Evolutionary conservation across 2,329 filamentous ascomycete species (phyloP).

Genomic region (Exophiala sp.): DNA sequence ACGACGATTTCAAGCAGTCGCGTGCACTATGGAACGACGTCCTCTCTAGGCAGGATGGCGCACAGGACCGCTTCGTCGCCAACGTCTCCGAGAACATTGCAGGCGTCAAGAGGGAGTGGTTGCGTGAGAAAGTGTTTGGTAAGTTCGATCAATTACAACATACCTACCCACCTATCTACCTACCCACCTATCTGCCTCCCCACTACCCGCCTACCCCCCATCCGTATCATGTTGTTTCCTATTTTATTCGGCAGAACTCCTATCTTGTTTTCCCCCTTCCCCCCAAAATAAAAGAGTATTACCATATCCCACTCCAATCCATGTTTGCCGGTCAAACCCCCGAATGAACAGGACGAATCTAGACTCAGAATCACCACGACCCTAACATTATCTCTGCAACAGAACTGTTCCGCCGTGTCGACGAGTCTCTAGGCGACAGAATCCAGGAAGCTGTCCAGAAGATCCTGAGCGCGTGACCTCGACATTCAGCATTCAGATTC

Average conservation of each 20-base stretch:
- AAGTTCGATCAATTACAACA: conserved; percentile 1
- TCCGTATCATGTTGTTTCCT: too few relatives aligned
- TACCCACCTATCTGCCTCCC: background rate
- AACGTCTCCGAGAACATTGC: conserved; percentile 56
- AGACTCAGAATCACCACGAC: background rate
- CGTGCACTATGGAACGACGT: conserved; percentile 38
- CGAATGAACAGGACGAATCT: too few relatives aligned
- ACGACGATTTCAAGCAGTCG: conserved; percentile 43
- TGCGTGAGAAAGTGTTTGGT: conserved; percentile 52
- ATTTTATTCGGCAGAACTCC: too few relatives aligned
- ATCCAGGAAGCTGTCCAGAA: conserved; percentile 34
- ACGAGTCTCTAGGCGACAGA: conserved; percentile 8
- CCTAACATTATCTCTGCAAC: background rate
- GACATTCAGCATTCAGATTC: too few relatives aligned
- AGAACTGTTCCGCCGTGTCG: conserved; percentile 16
- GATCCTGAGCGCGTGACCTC: background rate
- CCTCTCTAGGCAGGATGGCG: conserved; percentile 44
- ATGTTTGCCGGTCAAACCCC: too few relatives aligned
- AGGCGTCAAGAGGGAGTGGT: conserved; percentile 52
- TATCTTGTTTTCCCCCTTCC: too few relatives aligned
- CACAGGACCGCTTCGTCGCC: conserved; percentile 56
- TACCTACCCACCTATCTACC: too few relatives aligned
- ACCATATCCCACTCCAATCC: too few relatives aligned
- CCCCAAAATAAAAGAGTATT: too few relatives aligned
- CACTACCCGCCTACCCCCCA: too few relatives aligned